Evolutionary conservation across 345 rosid species (phyloP).

Genomic region (Psidium friedrichsthalianum): DNA sequence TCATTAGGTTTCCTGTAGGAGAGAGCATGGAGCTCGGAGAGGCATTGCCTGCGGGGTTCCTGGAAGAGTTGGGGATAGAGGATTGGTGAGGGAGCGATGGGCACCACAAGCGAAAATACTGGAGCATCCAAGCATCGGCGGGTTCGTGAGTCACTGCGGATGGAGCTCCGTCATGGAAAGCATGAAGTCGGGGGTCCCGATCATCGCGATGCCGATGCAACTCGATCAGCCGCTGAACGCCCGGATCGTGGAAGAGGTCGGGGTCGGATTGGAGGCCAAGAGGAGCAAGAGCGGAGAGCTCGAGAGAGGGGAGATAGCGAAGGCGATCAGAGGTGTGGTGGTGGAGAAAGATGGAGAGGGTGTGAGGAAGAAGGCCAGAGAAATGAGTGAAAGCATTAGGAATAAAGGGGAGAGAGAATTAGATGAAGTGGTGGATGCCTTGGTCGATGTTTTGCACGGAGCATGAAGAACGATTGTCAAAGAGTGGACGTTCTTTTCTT

Average conservation of each 20-base stretch:
- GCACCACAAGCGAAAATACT: slow-evolving; percentile 15
- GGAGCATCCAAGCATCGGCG: slow-evolving; percentile 9
- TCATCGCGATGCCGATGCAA: slow-evolving; percentile 18
- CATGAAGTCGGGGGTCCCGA: slow-evolving; percentile 16
- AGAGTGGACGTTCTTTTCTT: no score
- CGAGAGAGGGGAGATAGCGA: slow-evolving; percentile 11
- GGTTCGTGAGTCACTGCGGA: slow-evolving; percentile 26
- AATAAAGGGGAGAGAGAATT: neutral
- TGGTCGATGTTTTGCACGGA: no score
- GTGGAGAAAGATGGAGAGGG: neutral
- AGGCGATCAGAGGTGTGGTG: slow-evolving; percentile 7
- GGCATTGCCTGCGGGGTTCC: slow-evolving; percentile 17
- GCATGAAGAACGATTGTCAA: no score
- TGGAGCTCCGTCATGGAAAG: slow-evolving; percentile 24
- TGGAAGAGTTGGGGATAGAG: slow-evolving; percentile 15
- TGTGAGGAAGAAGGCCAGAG: slow-evolving; percentile 1
- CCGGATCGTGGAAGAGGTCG: neutral
- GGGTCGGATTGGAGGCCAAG: slow-evolving; percentile 7
- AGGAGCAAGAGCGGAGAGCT: neutral
- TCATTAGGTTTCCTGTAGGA: slow-evolving; percentile 13
- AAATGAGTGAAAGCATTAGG: slow-evolving; percentile 1
- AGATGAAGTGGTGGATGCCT: neutral
- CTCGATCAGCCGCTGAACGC: slow-evolving; percentile 15
- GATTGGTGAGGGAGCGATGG: slow-evolving; percentile 18
- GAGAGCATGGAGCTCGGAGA: slow-evolving; percentile 2